A percentile compares a stretch with the other conserved stretches of the same genome.
phyloP scores from a whole-genome alignment of 2,329 filamentous ascomycete genomes.

The Exophiala lecanii-corni region DNA sequence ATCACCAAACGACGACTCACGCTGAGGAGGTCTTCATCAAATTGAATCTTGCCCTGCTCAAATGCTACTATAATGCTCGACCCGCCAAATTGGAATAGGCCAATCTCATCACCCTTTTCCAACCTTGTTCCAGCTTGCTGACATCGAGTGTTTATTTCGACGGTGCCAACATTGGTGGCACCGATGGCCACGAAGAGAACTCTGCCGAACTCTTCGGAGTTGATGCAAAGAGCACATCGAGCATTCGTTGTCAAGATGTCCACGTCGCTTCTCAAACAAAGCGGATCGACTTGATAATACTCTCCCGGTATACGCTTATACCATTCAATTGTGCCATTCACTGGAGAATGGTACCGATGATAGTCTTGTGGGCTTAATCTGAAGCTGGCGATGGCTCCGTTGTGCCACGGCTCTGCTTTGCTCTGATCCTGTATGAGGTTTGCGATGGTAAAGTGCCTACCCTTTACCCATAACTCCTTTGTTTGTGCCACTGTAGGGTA shows the following conservation, averaged over 20 bases:
- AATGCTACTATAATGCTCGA: constrained; percentile 87
- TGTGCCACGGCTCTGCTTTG: constrained; percentile 66
- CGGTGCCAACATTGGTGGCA: constrained; percentile 99
- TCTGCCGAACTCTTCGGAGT: constrained; percentile 76
- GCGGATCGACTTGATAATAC: constrained; percentile 98
- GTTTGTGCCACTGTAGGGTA: constrained; percentile 84
- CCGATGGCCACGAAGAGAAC: constrained; percentile 97
- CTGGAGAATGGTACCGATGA: constrained; percentile 95
- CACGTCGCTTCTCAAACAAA: constrained; percentile 90
- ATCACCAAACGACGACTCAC: constrained; percentile 32
- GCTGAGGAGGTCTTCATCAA: constrained; percentile 80
- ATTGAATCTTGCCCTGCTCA: constrained; percentile 79
- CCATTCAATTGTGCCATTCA: constrained; percentile 80
- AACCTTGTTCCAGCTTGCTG: constrained; percentile 75
- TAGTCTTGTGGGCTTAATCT: constrained; percentile 95
- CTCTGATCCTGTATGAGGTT: constrained; percentile 76
- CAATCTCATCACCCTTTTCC: constrained; percentile 80
- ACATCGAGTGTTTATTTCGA: constrained; percentile 92
- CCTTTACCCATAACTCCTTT: constrained; percentile 93
- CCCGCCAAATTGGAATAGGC: constrained; percentile 97
- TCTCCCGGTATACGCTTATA: constrained; percentile 87
- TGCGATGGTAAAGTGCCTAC: constrained; percentile 84
- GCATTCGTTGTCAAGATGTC: constrained; percentile 98
- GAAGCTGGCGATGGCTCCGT: constrained; percentile 81
- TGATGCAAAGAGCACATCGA: constrained; percentile 81